Evolutionary conservation across 164 flowering plant species (phyloP), one percentile per base, ranked within the genome.

Genomic region (Macadamia integrifolia): DNA sequence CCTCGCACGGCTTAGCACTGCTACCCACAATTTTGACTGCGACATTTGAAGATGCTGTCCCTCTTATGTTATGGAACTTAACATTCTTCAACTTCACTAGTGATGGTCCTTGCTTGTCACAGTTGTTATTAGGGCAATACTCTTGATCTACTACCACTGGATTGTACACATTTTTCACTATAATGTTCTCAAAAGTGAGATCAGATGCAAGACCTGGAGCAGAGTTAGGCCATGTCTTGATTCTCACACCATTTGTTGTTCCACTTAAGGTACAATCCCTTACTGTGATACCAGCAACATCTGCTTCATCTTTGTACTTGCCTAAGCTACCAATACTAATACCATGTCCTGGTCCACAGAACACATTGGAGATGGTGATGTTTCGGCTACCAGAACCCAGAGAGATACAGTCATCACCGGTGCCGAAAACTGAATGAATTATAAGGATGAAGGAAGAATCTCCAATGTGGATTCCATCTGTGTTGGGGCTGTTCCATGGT

Each of bases 391-490:
- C 92, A n/a, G 79, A 83, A 1, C 85, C 90, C 0, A 86, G 12
- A 9, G 92, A 88, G 58, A 87, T 62, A 57, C 92, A 88, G 56
- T 88, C 92, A 52, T 88, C 90, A 0, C 92, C 90, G 0, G 90
- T 88, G 14, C 40, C 55, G 3, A 88, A 82, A 18, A 9, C 28
- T 0, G 80, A 10, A 7, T 75, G 49, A 1, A 42, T 63, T 23
- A 88, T 77, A 15, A 5, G 3, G 5, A 35, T 35, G 5, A 35
- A 35, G 40, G 3, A 2, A 2, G 40, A 35, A 35, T 35, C 5
- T 46, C 50, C 50, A 8, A 46, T 46, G 50, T 46, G 50, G 50
- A 46, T 46, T 46, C 50, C 50, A 11, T 46, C 50, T 8, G 50
- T 46, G 50, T 46, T 46, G 9, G 13, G 9, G 50, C 50, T 46